Evolutionary conservation across 805 yeast species (phyloP).

Genomic region (Suhomyces emberorum): DNA sequence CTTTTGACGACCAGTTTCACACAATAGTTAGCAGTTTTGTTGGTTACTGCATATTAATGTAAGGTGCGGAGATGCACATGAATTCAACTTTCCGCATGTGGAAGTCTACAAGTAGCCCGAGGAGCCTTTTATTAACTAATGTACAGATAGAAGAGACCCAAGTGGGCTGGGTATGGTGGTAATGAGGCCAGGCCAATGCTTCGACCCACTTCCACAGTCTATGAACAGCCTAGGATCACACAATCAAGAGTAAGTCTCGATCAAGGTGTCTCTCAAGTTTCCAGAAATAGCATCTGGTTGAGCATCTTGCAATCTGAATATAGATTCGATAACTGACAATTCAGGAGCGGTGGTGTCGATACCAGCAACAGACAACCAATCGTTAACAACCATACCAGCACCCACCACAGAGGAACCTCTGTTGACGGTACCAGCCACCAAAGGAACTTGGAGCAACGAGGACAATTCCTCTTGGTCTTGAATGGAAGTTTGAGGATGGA

Average conservation of each 20-base stretch:
- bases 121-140: background rate
- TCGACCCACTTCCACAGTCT: too few relatives aligned
- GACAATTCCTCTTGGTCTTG: constrained; percentile 98
- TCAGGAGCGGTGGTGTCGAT: constrained; percentile 98
- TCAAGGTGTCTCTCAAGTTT: constrained; percentile 84
- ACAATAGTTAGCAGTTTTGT: too few relatives aligned
- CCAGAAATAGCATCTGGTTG: constrained; percentile 84
- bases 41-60: too few relatives aligned
- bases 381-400: constrained; percentile 98
- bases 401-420: constrained; percentile 98
- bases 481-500: constrained; percentile 94
- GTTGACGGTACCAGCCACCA: constrained; percentile 98
- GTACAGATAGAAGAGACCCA: constrained; percentile 4
- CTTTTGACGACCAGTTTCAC: too few relatives aligned
- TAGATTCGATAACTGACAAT: constrained; percentile 92
- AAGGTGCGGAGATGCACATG: too few relatives aligned
- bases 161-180: too few relatives aligned
- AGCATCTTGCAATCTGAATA: constrained; percentile 89
- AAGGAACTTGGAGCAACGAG: constrained; percentile 91
- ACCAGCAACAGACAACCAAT: constrained; percentile 96
- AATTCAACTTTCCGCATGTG: too few relatives aligned
- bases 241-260: constrained; percentile 77
- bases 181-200: too few relatives aligned
- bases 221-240: too few relatives aligned
- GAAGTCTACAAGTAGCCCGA: too few relatives aligned